phyloP scores from a whole-genome alignment of 108 stramenopile species.

The Pseudonitzschia multistriata region DNA sequence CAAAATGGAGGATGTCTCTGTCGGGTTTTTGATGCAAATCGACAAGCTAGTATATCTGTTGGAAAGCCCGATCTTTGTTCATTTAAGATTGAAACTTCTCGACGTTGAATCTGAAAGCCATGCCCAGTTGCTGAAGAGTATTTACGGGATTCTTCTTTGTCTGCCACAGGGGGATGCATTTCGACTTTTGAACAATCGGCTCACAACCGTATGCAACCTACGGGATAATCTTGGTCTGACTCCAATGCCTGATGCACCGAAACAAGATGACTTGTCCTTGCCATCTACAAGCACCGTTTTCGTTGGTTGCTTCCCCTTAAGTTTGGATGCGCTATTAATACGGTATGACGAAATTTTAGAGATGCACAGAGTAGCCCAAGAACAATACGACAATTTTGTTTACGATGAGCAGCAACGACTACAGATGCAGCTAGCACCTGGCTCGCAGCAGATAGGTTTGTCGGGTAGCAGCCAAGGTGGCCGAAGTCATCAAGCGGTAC shows the following conservation, averaged over 20 bases:
- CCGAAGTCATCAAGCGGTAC: not conserved
- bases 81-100: slow-evolving; percentile 91
- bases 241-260: slow-evolving; percentile 19
- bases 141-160: slow-evolving; percentile 95
- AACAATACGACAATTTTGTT: slow-evolving; percentile 19
- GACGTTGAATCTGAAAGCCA: slow-evolving; percentile 88
- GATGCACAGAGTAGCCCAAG: slow-evolving; percentile 34
- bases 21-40: slow-evolving; percentile 97
- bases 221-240: slow-evolving; percentile 81
- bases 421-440: not conserved
- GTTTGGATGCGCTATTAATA: slow-evolving; percentile 34
- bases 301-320: slow-evolving; percentile 12
- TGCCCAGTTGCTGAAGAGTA: slow-evolving; percentile 85
- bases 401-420: slow-evolving; percentile 14
- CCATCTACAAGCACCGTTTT: slow-evolving; percentile 5
- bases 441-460: slow-evolving; percentile 1
- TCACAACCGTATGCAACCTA: slow-evolving; percentile 86
- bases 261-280: not conserved
- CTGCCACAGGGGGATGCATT: slow-evolving; percentile 93
- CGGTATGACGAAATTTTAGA: slow-evolving; percentile 53
- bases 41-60: slow-evolving; percentile 97
- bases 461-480: slow-evolving; percentile 1
- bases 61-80: slow-evolving; percentile 98
- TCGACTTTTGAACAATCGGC: slow-evolving; percentile 80
- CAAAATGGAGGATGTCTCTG: slow-evolving; percentile 90